A percentile compares a stretch with the other conserved stretches of the same genome.
Evolutionary conservation across 2,329 filamentous ascomycete species (phyloP).

Genomic region (Fusarium sp.): DNA sequence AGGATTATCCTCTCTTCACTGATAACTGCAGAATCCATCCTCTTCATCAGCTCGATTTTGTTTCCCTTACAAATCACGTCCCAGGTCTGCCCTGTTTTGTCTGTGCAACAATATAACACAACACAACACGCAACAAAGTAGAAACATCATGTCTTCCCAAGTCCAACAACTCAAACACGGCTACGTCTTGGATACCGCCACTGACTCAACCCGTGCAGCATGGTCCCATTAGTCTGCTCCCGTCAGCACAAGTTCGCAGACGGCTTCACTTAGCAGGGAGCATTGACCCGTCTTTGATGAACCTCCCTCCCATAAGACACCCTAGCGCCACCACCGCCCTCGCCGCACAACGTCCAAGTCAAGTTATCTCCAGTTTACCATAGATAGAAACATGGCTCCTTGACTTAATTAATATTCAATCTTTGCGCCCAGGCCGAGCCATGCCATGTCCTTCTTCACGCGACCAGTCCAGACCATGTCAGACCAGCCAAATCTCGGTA

Average conservation of each 20-base stretch:
- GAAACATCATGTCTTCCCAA: not conserved
- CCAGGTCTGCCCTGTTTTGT: constrained; percentile 31
- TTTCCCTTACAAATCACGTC: constrained; percentile 38
- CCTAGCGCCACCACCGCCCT: constrained; percentile 25
- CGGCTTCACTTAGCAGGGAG: constrained; percentile 17
- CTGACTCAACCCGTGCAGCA: constrained; percentile 3
- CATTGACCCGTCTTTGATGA: constrained; percentile 26
- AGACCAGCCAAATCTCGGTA: constrained; percentile 37
- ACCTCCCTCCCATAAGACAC: not conserved
- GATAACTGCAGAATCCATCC: constrained; percentile 2
- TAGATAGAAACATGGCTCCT: constrained; percentile 36
- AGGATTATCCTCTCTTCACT: not conserved
- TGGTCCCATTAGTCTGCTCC: constrained; percentile 5
- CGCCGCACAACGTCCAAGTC: constrained; percentile 3
- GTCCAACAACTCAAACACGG: constrained; percentile 12
- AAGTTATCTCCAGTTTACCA: constrained; percentile 19
- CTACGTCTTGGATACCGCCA: constrained; percentile 20
- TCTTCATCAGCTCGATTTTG: constrained; percentile 18
- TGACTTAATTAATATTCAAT: not conserved
- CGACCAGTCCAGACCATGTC: constrained; percentile 1
- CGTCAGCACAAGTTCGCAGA: constrained; percentile 8
- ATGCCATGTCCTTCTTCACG: constrained; percentile 9
- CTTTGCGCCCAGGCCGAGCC: constrained; percentile 3
- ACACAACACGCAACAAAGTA: not conserved
- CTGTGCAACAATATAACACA: constrained; percentile 20